Evolutionary conservation across 176 grass and related monocot genomes (phyloP).

Genomic region (Zoysia pacifica): DNA sequence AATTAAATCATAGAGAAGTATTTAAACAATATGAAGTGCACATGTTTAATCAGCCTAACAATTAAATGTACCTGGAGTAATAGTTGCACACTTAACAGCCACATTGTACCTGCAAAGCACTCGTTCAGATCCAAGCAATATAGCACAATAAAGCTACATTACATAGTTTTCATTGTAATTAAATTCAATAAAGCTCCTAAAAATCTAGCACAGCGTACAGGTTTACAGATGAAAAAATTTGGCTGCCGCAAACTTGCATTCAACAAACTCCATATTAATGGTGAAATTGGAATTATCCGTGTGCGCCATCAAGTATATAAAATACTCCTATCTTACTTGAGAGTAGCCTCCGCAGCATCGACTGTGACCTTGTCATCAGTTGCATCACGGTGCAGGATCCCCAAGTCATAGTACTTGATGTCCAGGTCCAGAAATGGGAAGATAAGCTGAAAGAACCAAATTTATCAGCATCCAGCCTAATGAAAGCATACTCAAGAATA

Average conservation of each 20-base stretch:
- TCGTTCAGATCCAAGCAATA: slow-evolving; percentile 21
- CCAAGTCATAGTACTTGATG: slow-evolving; percentile 96
- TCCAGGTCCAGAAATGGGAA: slow-evolving; percentile 92
- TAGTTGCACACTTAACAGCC: slow-evolving; percentile 97
- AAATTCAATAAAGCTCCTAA: background rate
- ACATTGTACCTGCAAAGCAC: slow-evolving; percentile 83
- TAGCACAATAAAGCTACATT: background rate
- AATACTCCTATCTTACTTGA: slow-evolving; percentile 57
- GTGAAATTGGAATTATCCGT: background rate
- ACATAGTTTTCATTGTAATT: background rate
- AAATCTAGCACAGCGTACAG: background rate
- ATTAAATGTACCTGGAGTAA: slow-evolving; percentile 80
- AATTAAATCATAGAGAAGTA: background rate
- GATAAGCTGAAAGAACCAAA: slow-evolving; percentile 67
- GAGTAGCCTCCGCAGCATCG: slow-evolving; percentile 94
- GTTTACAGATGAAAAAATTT: slow-evolving; percentile 8
- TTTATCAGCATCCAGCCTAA: slow-evolving; percentile 10
- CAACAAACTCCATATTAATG: background rate
- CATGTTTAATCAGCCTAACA: slow-evolving; percentile 38
- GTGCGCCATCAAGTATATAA: slow-evolving; percentile 1
- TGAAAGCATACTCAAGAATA: background rate
- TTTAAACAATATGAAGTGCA: slow-evolving; percentile 26
- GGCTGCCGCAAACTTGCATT: slow-evolving; percentile 1
- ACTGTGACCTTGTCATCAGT: slow-evolving; percentile 96
- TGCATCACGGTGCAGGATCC: slow-evolving; percentile 75